Base-by-base conservation (phyloP, 1,139 yeast species). In the Pichia inconspicua region DNA sequence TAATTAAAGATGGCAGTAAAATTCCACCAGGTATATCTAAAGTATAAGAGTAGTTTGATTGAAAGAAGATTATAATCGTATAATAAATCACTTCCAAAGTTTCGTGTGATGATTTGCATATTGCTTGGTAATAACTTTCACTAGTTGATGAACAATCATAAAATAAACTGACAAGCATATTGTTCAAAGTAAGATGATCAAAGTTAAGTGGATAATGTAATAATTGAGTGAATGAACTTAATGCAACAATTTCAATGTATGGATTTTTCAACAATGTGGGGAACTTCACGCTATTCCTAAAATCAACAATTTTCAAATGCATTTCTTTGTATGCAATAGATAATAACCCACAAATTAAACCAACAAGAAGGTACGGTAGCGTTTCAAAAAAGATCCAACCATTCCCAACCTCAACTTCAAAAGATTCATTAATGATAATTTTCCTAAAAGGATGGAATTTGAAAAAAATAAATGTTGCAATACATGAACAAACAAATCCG, bases 401-500 rank as follows among this genome's bases (percentile, higher is more conserved):
- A 56, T 85, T 76, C 56, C 82, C 82, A 52, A 84, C 82, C 43
- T 73, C 76, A 17, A 85, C 92, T 45, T 68, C 72, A 59, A 84
- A 84, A 45, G 83, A 69, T 35, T 82, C 80, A 48, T 75, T 70
- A 52, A 80, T 78, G 3, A 74, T 71, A 53, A 74, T 70, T 45
- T 78, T 73, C 40, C 74, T 75, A 41, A 84, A 81, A 15, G 87
- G 82, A 47, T 81, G 74, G 51, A 77, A 67, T 50, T 75, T 71
- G 41, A 84, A 84, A 32, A 85, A 64, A 0, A 83, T 72, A 3
- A 84, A 76, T n/a, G 83, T 82, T 1, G 89, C 83, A 9, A 81
- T 68, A 56, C 88, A 83, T 1, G 95, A 83, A 53, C 87, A 78
- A 3, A 85, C 83, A 65, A 86, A 86, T 3, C 89, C 79, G 55